These are phyloP conservation scores for Candida arabinofermentans DNA, from an alignment of 805 yeast genomes.

Conservation along the genomic window DNA sequence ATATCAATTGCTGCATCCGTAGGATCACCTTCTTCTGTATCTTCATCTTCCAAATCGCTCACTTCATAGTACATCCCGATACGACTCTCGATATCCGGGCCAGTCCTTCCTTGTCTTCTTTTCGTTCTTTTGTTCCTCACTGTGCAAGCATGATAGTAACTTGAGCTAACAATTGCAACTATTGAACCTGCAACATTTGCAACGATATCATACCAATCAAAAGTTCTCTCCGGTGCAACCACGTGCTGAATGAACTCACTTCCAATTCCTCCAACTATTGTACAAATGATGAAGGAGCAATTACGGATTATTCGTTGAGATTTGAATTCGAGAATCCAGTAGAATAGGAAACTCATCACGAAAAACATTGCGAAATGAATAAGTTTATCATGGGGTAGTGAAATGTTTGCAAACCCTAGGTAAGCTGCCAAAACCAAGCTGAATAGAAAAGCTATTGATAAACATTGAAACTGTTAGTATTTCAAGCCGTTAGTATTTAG, in stretches of 20 bases:
- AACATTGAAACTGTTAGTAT: not conserved
- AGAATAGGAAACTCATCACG: slow-evolving; percentile 43
- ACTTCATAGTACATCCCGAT: slow-evolving; percentile 11
- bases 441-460: slow-evolving; percentile 18
- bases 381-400: slow-evolving; percentile 43
- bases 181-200: slow-evolving; percentile 27
- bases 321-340: slow-evolving; percentile 39
- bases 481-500: no score
- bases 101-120: slow-evolving; percentile 6
- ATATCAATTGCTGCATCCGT: slow-evolving; percentile 5
- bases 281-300: slow-evolving; percentile 37
- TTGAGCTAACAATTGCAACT: slow-evolving; percentile 21
- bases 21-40: not conserved
- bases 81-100: slow-evolving; percentile 12
- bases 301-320: slow-evolving; percentile 30
- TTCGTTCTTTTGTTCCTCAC: slow-evolving; percentile 8
- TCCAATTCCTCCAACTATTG: slow-evolving; percentile 39
- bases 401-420: slow-evolving; percentile 48
- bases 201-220: slow-evolving; percentile 35
- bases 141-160: slow-evolving; percentile 10
- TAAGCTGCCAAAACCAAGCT: slow-evolving; percentile 28
- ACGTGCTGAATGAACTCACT: slow-evolving; percentile 46
- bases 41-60: slow-evolving; percentile 16
- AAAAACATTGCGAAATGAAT: slow-evolving; percentile 44
- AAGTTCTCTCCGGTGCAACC: slow-evolving; percentile 40